Base-by-base conservation (phyloP, 2,329 filamentous ascomycete species). In the Trichoderma gracile region DNA sequence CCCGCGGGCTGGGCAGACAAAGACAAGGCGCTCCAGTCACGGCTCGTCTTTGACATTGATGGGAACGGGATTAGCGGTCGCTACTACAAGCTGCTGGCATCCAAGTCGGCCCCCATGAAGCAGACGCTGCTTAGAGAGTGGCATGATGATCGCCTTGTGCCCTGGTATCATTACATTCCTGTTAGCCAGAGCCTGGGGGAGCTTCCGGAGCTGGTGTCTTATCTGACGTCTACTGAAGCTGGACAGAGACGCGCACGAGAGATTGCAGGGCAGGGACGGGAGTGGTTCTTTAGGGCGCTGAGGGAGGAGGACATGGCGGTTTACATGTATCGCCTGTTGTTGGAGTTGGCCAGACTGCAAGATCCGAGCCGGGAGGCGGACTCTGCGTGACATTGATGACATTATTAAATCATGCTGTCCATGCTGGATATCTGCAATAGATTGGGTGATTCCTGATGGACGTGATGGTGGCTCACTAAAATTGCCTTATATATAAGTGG, bases 301-400 rank as follows among this genome's bases (percentile, higher is more conserved):
- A 72, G 86, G 47, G 83, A 84, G 50, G 80, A 84, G 43, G 86
- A 90, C 71, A 80, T 87, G 69, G 79, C 82, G 30, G 78, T 85
- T 2, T 88, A 87, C 77, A 78, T 85, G 30, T 89, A 88, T 69
- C 77, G 88, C 56, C 70, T 89, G 65, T 67, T 90, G 68, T 70
- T 89, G 25, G 87, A 90, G 77, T 80, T 81, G 56, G 77, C 76
- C 19, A 75, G 80, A 55, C 50, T 81, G 8, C 74, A 77, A 65
- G 78, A 82, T 59, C 72, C 71, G 5, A 53, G 19, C 38, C 43
- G 57, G 27, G 27, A 25, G 21, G 57, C 58, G 19, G 42, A 53
- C 19, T 53, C 25, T 19, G 12, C 33, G 33, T 38, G 33, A 38
- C 14, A 14, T 38, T 14, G 12, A 14, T 38, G 33, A 38, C 33